Base-by-base conservation (phyloP, 768 basidiomycete genomes). In the Tricholoma sp. region DNA sequence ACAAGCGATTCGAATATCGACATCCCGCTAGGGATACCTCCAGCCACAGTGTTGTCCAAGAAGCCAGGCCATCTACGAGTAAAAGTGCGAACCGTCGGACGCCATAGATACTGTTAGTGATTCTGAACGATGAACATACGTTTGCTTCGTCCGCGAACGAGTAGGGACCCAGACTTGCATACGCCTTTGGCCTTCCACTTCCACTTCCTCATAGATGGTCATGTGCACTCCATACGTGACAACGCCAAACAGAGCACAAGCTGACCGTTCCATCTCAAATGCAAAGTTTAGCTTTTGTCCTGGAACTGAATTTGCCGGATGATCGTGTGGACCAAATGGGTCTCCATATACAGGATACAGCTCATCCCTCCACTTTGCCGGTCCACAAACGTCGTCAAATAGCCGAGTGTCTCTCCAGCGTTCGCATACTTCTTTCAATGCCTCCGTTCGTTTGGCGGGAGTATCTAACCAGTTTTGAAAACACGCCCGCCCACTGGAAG, bases 181-280 rank as follows among this genome's bases (percentile, higher is more conserved):
- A 10, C 68, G 71, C 39, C 69, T 74, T 17, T 65, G 56, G 39
- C 77, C 76, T 31, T 72, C 68, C 2, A 62, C 62, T 11, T 61
- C 54, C 10, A 58, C 56, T 59, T 80, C 77, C 42, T 82, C 78
- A 65, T 83, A 92, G 52, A 86, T 81, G 17, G 83, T 90, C 85
- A 95, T 82, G 69, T 98, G 97, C 2, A 96, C 89, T 0, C 97
- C 96, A 63, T 90, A 94, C 0, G 95, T 97, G 52, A 91, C 80
- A 6, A 95, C 70, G 2, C 96, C 94, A 64, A 98, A 98, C 33
- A 98, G 72, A 0, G 88, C 81, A 67, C 91, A 93, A 2, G 93
- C 94, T 1, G 91, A 79, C 39, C 96, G 81, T 70, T 98, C 97
- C 80, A 98, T 82, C 68, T 85, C 81, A 69, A 98, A 97, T 18